A percentile compares a stretch with the other conserved stretches of the same genome.
These are phyloP conservation scores for Lantana camara DNA, from an alignment of 257 asterid genomes.

Conservation along the genomic window DNA sequence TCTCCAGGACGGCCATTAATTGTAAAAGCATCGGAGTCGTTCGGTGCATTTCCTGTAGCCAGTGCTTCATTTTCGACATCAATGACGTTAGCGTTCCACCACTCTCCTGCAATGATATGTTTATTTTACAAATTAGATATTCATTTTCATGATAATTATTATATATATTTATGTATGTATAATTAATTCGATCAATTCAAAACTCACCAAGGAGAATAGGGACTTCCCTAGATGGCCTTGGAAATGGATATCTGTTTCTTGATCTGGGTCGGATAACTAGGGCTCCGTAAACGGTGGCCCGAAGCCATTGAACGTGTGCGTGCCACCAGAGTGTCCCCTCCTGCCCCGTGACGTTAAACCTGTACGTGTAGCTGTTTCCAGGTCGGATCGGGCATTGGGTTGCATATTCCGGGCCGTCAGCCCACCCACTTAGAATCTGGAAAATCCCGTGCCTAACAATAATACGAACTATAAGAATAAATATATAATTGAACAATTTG, in stretches of 20 bases:
- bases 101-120: slow-evolving; percentile 52
- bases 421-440: slow-evolving; percentile 70
- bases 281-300: slow-evolving; percentile 74
- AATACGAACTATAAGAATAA: too few species aligned
- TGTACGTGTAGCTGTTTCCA: slow-evolving; percentile 60
- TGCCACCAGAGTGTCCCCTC: slow-evolving; percentile 97
- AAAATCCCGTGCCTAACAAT: slow-evolving; percentile 78
- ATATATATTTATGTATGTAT: neutral
- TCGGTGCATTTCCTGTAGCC: slow-evolving; percentile 51
- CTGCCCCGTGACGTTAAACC: slow-evolving; percentile 52
- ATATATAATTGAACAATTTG: too few species aligned
- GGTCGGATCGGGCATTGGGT: slow-evolving; percentile 78
- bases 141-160: too few species aligned
- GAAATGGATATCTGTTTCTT: slow-evolving; percentile 62
- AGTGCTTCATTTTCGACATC: slow-evolving; percentile 51
- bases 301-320: slow-evolving; percentile 61
- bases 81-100: slow-evolving; percentile 72
- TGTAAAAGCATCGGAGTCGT: slow-evolving; percentile 63
- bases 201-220: slow-evolving; percentile 70
- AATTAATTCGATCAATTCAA: too few species aligned
- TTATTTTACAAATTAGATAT: neutral
- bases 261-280: slow-evolving; percentile 62
- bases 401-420: slow-evolving; percentile 64
- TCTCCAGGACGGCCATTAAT: slow-evolving; percentile 73
- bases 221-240: slow-evolving; percentile 60